Base-by-base conservation (phyloP, 805 yeast genomes). In the Candida broadrunensis region DNA sequence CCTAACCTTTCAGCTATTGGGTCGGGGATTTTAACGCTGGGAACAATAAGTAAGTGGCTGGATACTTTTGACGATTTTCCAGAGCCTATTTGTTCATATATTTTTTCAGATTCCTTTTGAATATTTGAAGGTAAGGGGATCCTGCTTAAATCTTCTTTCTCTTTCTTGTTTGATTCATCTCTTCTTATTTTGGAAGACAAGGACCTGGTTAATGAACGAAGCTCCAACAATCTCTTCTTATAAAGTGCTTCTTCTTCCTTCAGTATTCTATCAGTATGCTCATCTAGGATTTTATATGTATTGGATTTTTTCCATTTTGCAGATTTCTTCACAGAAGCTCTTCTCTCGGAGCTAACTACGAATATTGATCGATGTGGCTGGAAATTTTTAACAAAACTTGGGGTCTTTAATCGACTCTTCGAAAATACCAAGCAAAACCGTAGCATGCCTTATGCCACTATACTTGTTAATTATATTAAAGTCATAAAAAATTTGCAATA, bases 1-100 rank as follows among this genome's bases (percentile, higher is more conserved):
- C 73, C 74, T 7, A 78, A 48, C 25, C 61, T 59, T 3, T 60
- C 62, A 11, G 55, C 38, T 9, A 78, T 58, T 0, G 59, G 37
- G 1, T 42, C 37, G 0, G 83, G 81, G 3, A 77, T 41, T 2
- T 54, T 50, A 5, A 54, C 47, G 2, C 52, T 45, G 12, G 59
- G 58, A 2, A 56, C 43, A 4, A 53, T 37, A 15, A 55, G 41
- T 1, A 51, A 42, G 12, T 39, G 43, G 16, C 37, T n/a, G n/a
- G 32, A 29, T 29, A 29, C 14, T 13, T 4, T 16, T 5, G n/a
- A 12, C 4, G 26, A 5, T 11, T 12, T 11, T 4, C 30, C 34
- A 5, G 33, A 18, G 23, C 14, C 17, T 26, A n/a, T 40, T 36
- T 19, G 12, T 21, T 21, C 18, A 36, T 53, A 53, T 8, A 51